Evolutionary conservation across 2,329 filamentous ascomycete species (phyloP).

Genomic region (Monosporascus sp.): DNA sequence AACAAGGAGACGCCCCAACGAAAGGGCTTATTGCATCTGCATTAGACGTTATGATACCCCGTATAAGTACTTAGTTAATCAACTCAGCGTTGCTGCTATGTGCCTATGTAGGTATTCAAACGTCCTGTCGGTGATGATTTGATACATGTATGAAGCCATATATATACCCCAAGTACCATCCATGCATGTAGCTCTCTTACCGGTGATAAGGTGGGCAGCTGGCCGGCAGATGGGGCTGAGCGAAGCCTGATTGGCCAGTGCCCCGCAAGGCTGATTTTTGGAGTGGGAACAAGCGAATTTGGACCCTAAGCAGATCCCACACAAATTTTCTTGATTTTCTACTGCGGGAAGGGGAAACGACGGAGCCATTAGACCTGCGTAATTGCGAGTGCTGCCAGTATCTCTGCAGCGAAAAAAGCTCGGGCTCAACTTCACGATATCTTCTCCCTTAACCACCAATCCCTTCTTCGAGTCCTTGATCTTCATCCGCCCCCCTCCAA

Average conservation of each 20-base stretch:
- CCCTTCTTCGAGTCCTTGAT: slow-evolving; percentile 18
- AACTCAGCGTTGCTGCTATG: slow-evolving; percentile 1
- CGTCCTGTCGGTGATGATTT: no score
- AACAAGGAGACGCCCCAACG: background rate
- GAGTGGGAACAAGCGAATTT: slow-evolving; percentile 9
- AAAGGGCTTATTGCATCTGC: background rate
- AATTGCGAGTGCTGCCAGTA: no score
- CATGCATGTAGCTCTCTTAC: background rate
- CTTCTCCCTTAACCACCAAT: slow-evolving; percentile 32
- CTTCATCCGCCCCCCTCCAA: background rate
- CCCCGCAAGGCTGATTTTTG: slow-evolving; percentile 16
- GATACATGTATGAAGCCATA: no score
- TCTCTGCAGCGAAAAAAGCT: slow-evolving; percentile 29
- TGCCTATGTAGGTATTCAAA: no score
- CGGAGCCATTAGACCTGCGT: no score
- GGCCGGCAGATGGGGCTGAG: no score
- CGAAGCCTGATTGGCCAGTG: slow-evolving; percentile 19
- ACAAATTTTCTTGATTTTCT: slow-evolving; percentile 34
- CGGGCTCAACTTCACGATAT: slow-evolving; percentile 18
- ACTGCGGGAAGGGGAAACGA: slow-evolving; percentile 20
- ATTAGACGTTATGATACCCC: background rate
- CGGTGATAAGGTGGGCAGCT: no score
- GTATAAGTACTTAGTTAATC: slow-evolving; percentile 2
- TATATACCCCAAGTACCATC: no score
- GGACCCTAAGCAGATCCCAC: slow-evolving; percentile 48